phyloP scores from a whole-genome alignment of 148 eudicot species.

The Camellia sinensis region DNA sequence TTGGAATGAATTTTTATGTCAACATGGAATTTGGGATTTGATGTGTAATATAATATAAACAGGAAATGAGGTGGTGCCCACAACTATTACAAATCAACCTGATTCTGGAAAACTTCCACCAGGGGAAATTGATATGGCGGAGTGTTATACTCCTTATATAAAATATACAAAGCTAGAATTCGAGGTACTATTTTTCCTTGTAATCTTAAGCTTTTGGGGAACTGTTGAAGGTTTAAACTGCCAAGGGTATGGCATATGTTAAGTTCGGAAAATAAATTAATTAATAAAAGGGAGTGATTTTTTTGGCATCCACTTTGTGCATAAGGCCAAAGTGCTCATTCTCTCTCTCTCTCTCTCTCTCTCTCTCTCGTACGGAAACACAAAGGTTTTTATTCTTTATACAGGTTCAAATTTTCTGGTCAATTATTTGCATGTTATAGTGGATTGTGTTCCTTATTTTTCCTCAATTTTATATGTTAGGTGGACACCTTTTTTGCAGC shows the following conservation, averaged over 20 bases:
- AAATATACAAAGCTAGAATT: slow-evolving; percentile 82
- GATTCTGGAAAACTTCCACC: slow-evolving; percentile 32
- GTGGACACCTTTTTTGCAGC: slow-evolving; percentile 96
- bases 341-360: background rate
- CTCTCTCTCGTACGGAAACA: background rate
- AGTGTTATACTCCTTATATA: slow-evolving; percentile 61
- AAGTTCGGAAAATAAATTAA: background rate
- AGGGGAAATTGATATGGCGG: slow-evolving; percentile 33
- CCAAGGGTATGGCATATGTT: background rate
- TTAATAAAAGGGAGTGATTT: background rate
- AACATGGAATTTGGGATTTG: background rate
- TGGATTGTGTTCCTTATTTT: slow-evolving; percentile 1
- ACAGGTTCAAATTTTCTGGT: background rate
- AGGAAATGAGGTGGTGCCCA: slow-evolving; percentile 34
- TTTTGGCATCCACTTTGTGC: background rate
- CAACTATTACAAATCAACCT: slow-evolving; percentile 30
- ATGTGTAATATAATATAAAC: slow-evolving; percentile 18
- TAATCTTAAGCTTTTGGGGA: background rate
- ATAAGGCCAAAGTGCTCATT: background rate
- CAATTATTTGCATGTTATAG: background rate
- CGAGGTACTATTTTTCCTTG: slow-evolving; percentile 42
- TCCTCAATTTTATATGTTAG: slow-evolving; percentile 36
- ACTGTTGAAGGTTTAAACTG: background rate
- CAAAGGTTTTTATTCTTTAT: background rate
- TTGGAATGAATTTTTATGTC: background rate